A percentile compares a stretch with the other conserved stretches of the same genome.
Evolutionary conservation across 371 early-diverging fungal genomes (phyloP).

Genomic region (Rhizopus stolonifer): DNA sequence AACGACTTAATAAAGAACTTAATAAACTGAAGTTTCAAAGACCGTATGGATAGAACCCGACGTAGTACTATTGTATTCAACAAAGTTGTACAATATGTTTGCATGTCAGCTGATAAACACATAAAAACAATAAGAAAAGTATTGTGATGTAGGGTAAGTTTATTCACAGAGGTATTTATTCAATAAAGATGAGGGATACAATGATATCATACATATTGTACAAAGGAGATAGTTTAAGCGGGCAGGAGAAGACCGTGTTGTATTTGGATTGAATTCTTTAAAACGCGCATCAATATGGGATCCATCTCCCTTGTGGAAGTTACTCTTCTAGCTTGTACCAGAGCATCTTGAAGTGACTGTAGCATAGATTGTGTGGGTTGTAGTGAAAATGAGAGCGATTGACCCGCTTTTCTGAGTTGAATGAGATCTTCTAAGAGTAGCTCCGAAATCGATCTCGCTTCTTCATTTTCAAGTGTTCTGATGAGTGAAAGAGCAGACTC

Average conservation of each 20-base stretch:
- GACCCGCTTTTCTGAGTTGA: conserved; percentile 19
- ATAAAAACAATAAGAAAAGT: too few relatives aligned
- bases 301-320: background rate
- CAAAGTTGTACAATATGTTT: too few relatives aligned
- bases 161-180: too few relatives aligned
- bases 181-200: too few relatives aligned
- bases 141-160: too few relatives aligned
- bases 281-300: background rate
- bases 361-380: conserved; percentile 9
- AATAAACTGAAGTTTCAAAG: too few relatives aligned
- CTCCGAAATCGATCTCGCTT: conserved; percentile 32
- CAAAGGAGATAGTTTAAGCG: too few relatives aligned
- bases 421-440: conserved; percentile 33
- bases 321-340: conserved; percentile 18
- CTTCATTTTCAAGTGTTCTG: conserved; percentile 31
- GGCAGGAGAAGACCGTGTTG: background rate
- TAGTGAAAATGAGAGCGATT: conserved; percentile 2
- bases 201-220: too few relatives aligned
- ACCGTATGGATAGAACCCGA: too few relatives aligned
- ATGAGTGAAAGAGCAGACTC: conserved; percentile 34
- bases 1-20: too few relatives aligned
- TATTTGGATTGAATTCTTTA: background rate
- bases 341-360: conserved; percentile 10
- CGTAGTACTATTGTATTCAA: too few relatives aligned
- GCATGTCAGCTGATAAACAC: too few relatives aligned